Percentiles rank a stretch among this genome's conserved stretches.
These are phyloP conservation scores for Amylostereum areolatum DNA, from an alignment of 1,284 basidiomycete species.

Conservation along the genomic window DNA sequence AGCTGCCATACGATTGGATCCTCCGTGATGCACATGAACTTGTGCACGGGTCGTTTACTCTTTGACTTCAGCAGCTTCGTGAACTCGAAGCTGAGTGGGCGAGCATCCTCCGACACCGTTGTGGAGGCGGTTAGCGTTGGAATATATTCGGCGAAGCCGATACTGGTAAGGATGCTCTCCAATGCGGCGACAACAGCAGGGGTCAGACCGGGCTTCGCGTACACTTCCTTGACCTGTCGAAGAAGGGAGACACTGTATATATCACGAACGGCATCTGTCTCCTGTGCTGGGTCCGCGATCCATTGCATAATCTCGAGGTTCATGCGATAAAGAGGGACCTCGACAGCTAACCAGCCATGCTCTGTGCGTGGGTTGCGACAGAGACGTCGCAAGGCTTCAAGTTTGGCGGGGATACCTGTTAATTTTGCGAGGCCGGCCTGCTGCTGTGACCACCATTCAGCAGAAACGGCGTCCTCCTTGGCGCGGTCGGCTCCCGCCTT, in stretches of 20 bases:
- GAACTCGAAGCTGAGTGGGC: slow-evolving; percentile 46
- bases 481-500: slow-evolving; percentile 37
- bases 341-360: slow-evolving; percentile 39
- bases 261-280: slow-evolving; percentile 34
- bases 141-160: slow-evolving; percentile 41
- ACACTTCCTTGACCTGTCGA: slow-evolving; percentile 39
- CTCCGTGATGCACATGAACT: slow-evolving; percentile 52
- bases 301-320: slow-evolving; percentile 47
- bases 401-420: slow-evolving; percentile 20
- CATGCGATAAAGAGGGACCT: slow-evolving; percentile 46
- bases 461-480: slow-evolving; percentile 30
- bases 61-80: slow-evolving; percentile 46
- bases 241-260: slow-evolving; percentile 38
- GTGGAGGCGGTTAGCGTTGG: slow-evolving; percentile 18
- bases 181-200: slow-evolving; percentile 31
- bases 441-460: slow-evolving; percentile 45
- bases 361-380: slow-evolving; percentile 36
- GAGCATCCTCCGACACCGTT: slow-evolving; percentile 22
- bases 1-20: slow-evolving; percentile 61
- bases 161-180: slow-evolving; percentile 29
- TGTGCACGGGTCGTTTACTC: slow-evolving; percentile 31
- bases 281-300: slow-evolving; percentile 37
- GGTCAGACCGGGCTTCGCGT: slow-evolving; percentile 31
- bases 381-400: slow-evolving; percentile 28
- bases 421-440: slow-evolving; percentile 28